Percentiles rank a stretch among this genome's conserved stretches.
Conservation (phyloP, 192 early-diverging fungal species). For the Podila epicladia region DNA sequence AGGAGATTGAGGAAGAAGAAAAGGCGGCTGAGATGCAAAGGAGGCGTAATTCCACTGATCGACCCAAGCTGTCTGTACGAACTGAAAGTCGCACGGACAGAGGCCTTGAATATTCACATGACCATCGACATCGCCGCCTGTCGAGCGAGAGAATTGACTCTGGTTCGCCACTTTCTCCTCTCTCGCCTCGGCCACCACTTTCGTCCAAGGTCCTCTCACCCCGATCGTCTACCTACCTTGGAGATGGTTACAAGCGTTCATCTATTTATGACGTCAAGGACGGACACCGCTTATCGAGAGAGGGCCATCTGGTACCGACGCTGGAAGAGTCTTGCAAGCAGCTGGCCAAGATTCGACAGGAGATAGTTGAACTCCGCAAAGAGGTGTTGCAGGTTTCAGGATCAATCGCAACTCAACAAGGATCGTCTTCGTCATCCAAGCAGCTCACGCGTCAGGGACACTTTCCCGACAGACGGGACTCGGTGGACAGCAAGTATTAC, state of each 20-base stretch:
- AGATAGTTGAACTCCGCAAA: slow-evolving; percentile 36
- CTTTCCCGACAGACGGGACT: slow-evolving; percentile 17
- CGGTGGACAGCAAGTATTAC: slow-evolving; percentile 13
- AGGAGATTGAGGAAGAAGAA: slow-evolving; percentile 36
- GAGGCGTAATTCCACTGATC: neutral
- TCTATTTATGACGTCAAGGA: slow-evolving; percentile 19
- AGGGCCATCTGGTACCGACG: slow-evolving; percentile 19
- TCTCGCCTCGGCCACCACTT: slow-evolving; percentile 13
- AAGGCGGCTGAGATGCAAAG: slow-evolving; percentile 1
- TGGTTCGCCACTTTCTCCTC: slow-evolving; percentile 12
- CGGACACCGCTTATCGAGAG: neutral
- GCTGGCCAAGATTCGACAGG: slow-evolving; percentile 37
- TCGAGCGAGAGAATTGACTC: slow-evolving; percentile 2
- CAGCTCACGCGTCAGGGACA: neutral
- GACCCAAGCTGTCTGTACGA: slow-evolving; percentile 15
- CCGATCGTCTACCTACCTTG: slow-evolving; percentile 10
- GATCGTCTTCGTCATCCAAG: neutral
- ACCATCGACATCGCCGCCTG: slow-evolving; percentile 9
- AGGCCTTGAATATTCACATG: neutral
- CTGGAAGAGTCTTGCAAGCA: slow-evolving; percentile 46
- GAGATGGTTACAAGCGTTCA: slow-evolving; percentile 34
- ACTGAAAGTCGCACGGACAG: slow-evolving; percentile 12
- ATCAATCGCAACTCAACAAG: neutral
- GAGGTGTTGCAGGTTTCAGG: slow-evolving; percentile 29
- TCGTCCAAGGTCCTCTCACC: slow-evolving; percentile 10